Evolutionary conservation across 2,329 filamentous ascomycete species (phyloP).

Genomic region (Aspergillus fumigatus): DNA sequence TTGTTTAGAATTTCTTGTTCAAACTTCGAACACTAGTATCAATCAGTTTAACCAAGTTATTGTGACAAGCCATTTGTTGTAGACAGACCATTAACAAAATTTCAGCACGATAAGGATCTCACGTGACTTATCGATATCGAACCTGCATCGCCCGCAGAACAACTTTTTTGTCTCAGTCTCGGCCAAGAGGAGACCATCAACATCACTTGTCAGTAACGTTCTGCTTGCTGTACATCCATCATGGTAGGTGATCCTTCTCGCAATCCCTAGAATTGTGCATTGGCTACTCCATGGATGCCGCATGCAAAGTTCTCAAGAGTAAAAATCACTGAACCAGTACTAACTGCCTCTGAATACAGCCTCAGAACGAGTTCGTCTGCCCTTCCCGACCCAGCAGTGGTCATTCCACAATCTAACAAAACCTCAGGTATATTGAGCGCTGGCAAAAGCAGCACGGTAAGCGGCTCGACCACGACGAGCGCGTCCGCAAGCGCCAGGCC

Average conservation of each 20-base stretch:
- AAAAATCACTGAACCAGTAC: background rate
- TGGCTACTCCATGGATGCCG: background rate
- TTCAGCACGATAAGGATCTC: background rate
- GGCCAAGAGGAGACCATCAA: slow-evolving; percentile 22
- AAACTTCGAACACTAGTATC: background rate
- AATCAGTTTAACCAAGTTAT: background rate
- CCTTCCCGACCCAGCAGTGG: slow-evolving; percentile 12
- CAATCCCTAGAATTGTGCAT: background rate
- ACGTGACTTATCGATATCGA: slow-evolving; percentile 17
- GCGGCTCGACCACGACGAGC: slow-evolving; percentile 78
- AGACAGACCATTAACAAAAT: background rate
- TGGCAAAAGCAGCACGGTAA: slow-evolving; percentile 63
- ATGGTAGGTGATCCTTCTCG: slow-evolving; percentile 23
- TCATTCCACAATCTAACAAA: slow-evolving; percentile 8
- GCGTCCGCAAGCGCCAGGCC: slow-evolving; percentile 77
- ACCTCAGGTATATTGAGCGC: slow-evolving; percentile 62
- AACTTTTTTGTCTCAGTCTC: slow-evolving; percentile 16
- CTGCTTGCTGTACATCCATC: slow-evolving; percentile 19
- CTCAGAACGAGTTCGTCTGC: slow-evolving; percentile 43
- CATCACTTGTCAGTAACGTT: slow-evolving; percentile 12
- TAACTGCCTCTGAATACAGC: slow-evolving; percentile 13
- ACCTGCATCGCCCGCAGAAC: slow-evolving; percentile 6
- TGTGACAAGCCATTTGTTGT: background rate
- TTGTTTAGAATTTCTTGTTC: background rate
- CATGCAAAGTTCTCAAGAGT: background rate